These are phyloP conservation scores for Fusarium abutilonis DNA, from an alignment of 2,329 filamentous ascomycete species.

Conservation along the genomic window DNA sequence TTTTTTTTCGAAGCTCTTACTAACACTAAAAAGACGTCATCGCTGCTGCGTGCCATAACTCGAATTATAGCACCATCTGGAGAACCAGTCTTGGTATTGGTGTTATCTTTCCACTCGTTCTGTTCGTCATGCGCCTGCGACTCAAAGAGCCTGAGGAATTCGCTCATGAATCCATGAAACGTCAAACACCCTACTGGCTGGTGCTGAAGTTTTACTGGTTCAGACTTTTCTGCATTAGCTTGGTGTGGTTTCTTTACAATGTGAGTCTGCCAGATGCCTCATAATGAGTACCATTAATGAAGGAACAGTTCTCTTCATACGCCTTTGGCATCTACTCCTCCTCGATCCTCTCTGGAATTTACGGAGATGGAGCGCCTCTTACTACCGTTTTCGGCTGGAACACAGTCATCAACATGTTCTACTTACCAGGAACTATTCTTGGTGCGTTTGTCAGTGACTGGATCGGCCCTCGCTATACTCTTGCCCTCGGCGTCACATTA, in stretches of 20 bases:
- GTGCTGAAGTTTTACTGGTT: constrained; percentile 76
- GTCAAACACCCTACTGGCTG: constrained; percentile 64
- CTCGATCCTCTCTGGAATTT: constrained; percentile 74
- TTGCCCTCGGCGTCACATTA: constrained; percentile 74
- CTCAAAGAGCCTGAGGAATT: constrained; percentile 84
- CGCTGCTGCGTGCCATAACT: constrained; percentile 64
- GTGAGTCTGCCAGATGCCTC: constrained; percentile 50
- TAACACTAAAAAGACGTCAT: constrained; percentile 54
- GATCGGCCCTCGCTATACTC: constrained; percentile 79
- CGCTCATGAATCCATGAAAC: constrained; percentile 73
- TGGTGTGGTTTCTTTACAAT: constrained; percentile 89
- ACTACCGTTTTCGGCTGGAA: constrained; percentile 89
- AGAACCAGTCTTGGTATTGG: constrained; percentile 82
- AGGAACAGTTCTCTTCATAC: constrained; percentile 75
- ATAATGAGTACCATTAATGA: background rate
- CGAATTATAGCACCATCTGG: constrained; percentile 80
- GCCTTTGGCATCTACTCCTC: constrained; percentile 87
- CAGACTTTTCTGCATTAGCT: constrained; percentile 73
- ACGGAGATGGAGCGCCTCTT: constrained; percentile 67
- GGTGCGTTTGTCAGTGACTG: constrained; percentile 82
- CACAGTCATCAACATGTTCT: constrained; percentile 87
- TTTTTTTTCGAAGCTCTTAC: rapidly evolving
- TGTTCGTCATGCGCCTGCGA: constrained; percentile 76
- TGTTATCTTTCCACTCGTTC: constrained; percentile 76
- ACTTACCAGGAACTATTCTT: constrained; percentile 81